Evolutionary conservation across 768 basidiomycete species (phyloP), one percentile per base, ranked within the genome.

Genomic region (Mycena metata): DNA sequence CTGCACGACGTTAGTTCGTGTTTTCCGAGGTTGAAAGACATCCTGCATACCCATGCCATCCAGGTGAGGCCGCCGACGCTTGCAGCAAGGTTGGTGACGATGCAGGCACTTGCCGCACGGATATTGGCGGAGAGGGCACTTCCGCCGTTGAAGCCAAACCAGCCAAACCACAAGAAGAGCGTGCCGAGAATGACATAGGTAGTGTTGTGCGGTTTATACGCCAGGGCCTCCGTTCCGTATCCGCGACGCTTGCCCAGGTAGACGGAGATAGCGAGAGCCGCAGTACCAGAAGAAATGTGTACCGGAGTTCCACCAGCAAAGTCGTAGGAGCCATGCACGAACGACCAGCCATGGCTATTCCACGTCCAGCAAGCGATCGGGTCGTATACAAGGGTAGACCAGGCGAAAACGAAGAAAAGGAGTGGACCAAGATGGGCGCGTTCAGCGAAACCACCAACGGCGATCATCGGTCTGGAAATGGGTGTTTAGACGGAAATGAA

Each of bases 281-380:
- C 96, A 0, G 90, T 90, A 52, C 97, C 97, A 17, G 95, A 96
- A 19, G 93, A 92, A 72, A 99, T 98, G 77, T 99, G 96, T 69
- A 99, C 96, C 23, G 97, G 97, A 13, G 95, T 96, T 59, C 97
- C 97, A 33, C 69, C 69, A 15, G 69, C 69, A 24, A 71, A 71
- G 66, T 71, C 69, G 35, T 71, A 71, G 66, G 91, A 93, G 17
- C 95, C 96, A 58, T 94, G 83, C 39, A 88, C 76, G 79, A 84
- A 90, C 0, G 92, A 91, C 96, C 88, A 90, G 47, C 89, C 89
- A 35, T 92, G 87, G 46, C 87, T 70, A 75, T 95, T 96, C 97
- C 97, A 99, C 3, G 96, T 94, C 96, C 96, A 98, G 81, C 94
- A 95, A 0, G 95, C 97, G 64, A 98, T 90, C 3, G 96, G 95